Conservation (phyloP, 139 green algal genomes). For the Chloropicon primus region DNA sequence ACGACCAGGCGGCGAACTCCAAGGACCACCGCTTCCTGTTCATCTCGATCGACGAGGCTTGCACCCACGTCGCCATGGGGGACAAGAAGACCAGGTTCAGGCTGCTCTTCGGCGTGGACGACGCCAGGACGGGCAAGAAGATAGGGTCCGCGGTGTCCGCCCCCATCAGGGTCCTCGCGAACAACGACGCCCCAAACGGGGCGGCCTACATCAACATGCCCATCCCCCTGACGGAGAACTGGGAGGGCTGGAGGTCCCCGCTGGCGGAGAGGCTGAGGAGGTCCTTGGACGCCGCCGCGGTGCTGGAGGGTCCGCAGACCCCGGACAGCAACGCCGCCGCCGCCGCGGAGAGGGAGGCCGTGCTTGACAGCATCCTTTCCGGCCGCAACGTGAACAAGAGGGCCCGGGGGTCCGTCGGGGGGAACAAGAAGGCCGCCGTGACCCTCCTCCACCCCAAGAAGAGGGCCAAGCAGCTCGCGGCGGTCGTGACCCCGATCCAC, state of each 20-base stretch:
- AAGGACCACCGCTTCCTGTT: constrained; percentile 46
- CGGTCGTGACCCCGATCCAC: background rate
- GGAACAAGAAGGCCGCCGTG: background rate
- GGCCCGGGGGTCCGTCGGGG: background rate
- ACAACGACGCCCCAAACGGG: constrained; percentile 49
- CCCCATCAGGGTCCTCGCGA: constrained; percentile 42
- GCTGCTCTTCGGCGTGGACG: background rate
- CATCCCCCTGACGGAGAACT: background rate
- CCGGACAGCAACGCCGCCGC: background rate
- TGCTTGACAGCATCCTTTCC: background rate
- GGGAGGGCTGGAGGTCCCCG: background rate
- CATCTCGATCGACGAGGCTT: constrained; percentile 46
- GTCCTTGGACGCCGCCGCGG: background rate
- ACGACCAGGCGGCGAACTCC: constrained; percentile 3
- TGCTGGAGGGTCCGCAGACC: background rate
- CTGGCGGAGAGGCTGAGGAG: background rate
- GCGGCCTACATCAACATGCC: constrained; percentile 29
- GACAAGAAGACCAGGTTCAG: background rate
- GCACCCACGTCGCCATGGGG: constrained; percentile 34
- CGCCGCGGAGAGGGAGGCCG: too few relatives aligned
- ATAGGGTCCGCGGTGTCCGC: constrained; percentile 27
- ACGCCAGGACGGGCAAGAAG: constrained; percentile 1
- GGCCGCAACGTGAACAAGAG: background rate
- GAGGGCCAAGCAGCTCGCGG: background rate
- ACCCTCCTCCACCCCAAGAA: background rate